Conservation (phyloP, 257 asterid genomes). For the Solanum neorickii region DNA sequence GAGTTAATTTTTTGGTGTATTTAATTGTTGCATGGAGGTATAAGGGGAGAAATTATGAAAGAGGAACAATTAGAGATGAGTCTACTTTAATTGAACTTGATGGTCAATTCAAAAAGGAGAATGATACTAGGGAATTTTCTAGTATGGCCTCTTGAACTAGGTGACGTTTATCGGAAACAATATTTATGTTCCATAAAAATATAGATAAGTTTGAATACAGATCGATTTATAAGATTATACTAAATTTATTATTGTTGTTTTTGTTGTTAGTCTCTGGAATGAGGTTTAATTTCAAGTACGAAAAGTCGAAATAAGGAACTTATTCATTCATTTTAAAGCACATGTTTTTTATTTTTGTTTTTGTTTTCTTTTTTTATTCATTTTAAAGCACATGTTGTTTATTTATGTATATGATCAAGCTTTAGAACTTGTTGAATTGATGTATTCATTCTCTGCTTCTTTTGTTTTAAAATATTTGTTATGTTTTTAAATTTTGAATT, state of each 20-base stretch:
- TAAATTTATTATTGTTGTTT: background rate
- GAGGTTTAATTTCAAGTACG: background rate
- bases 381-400: background rate
- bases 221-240: background rate
- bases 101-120: background rate
- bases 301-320: background rate
- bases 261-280: background rate
- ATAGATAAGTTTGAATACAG: fast-evolving
- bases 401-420: background rate
- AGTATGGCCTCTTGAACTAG: background rate
- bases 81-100: constrained; percentile 2
- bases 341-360: background rate
- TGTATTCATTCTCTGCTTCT: background rate
- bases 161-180: background rate
- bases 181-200: fast-evolving
- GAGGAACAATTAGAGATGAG: constrained; percentile 18
- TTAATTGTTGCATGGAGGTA: constrained; percentile 27
- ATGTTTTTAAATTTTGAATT: background rate
- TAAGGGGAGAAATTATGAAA: constrained; percentile 22
- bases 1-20: constrained; percentile 42
- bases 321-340: background rate
- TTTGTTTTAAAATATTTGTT: fast-evolving
- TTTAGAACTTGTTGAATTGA: background rate
- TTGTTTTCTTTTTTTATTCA: background rate
- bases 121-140: background rate